These are phyloP conservation scores for Xylariales sp. DNA, from an alignment of 2,329 filamentous ascomycete species.

Conservation along the genomic window DNA sequence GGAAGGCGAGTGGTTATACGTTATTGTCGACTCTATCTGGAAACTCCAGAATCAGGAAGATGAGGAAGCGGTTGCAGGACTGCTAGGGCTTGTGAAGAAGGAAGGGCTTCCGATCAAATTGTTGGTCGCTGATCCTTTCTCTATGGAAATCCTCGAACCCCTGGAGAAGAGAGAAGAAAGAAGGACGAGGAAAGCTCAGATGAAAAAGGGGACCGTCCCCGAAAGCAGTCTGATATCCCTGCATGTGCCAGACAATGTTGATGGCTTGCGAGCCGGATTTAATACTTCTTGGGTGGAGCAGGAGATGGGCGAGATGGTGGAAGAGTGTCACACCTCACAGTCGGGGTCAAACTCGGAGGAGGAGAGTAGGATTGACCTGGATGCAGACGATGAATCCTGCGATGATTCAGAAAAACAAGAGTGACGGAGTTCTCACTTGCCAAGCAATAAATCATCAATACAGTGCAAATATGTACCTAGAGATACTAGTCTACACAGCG, in stretches of 20 bases:
- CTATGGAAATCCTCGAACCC: neutral
- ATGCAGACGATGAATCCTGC: too few species aligned
- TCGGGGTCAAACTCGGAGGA: too few species aligned
- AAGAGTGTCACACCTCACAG: neutral
- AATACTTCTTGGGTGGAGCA: constrained; percentile 6
- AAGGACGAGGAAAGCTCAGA: neutral
- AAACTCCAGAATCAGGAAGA: neutral
- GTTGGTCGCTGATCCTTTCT: constrained; percentile 1
- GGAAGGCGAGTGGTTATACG: neutral
- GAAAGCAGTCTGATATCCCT: neutral
- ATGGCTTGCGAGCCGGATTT: neutral
- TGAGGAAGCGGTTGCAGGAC: neutral
- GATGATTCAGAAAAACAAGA: too few species aligned
- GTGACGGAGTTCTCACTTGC: too few species aligned
- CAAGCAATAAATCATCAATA: too few species aligned
- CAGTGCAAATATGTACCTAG: too few species aligned
- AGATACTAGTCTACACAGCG: too few species aligned
- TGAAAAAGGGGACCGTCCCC: too few species aligned
- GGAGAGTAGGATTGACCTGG: too few species aligned
- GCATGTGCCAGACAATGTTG: constrained; percentile 4
- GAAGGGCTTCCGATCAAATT: neutral
- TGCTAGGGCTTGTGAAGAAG: neutral
- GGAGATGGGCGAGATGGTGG: neutral
- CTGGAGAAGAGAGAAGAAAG: neutral
- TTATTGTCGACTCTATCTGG: neutral